Conservation (phyloP, 768 basidiomycete species). For the Podaxis mareebaensis region DNA sequence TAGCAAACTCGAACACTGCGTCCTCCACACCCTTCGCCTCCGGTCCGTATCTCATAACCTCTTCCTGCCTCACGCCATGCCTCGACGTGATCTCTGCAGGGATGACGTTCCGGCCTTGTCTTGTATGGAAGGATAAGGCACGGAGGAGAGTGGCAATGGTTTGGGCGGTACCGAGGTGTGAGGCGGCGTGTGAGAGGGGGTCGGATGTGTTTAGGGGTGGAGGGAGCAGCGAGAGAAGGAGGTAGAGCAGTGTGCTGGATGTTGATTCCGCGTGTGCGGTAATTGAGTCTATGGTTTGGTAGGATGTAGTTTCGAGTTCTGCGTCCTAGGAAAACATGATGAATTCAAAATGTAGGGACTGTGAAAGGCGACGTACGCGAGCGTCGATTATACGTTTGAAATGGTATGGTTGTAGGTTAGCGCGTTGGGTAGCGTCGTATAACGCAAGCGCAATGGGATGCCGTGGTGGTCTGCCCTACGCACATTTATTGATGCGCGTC, state of each 20-base stretch:
- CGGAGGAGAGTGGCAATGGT: conserved; percentile 72
- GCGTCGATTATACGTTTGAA: conserved; percentile 84
- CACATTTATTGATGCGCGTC: conserved; percentile 17
- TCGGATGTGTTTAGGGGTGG: conserved; percentile 45
- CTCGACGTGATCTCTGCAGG: conserved; percentile 82
- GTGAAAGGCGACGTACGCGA: conserved; percentile 49
- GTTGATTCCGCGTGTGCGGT: conserved; percentile 79
- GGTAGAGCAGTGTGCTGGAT: conserved; percentile 75
- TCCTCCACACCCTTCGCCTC: conserved; percentile 64
- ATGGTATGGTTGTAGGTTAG: conserved; percentile 68
- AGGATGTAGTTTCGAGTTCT: conserved; percentile 63
- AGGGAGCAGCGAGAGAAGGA: conserved; percentile 67
- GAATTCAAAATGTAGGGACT: conserved; percentile 6
- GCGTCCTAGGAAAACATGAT: conserved; percentile 45
- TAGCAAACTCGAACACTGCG: conserved; percentile 84
- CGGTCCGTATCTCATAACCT: conserved; percentile 63
- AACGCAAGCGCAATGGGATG: conserved; percentile 83
- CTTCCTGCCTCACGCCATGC: conserved; percentile 78
- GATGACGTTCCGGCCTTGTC: conserved; percentile 69
- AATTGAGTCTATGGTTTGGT: conserved; percentile 68
- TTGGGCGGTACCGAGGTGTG: conserved; percentile 78
- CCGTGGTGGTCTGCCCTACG: conserved; percentile 70
- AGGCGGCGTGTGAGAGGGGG: conserved; percentile 72
- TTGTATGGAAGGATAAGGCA: conserved; percentile 75
- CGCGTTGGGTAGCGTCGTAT: conserved; percentile 49